Base-by-base conservation (phyloP, 768 basidiomycete genomes). In the Boletus coccyginus region DNA sequence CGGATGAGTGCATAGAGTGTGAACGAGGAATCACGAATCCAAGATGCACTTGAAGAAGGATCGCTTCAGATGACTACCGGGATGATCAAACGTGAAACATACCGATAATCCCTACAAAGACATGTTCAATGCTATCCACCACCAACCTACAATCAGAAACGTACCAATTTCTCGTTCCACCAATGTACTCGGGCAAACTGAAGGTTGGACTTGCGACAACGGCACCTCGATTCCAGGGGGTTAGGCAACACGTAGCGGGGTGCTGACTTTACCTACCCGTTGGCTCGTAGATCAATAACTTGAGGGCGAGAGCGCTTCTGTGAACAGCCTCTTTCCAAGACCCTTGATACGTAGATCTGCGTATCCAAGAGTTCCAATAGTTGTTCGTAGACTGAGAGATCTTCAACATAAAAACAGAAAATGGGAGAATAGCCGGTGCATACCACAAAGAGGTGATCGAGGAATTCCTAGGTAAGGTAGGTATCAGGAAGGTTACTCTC, bases 11-110 rank as follows among this genome's bases (percentile, higher is more conserved):
- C 96, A 66, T 98, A 99, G 7, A 98, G 81, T 1, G 93, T 94
- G 77, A 99, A 99, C 0, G 90, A 92, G 0, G 94, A 88, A 66
- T 99, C 96, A n/a, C 96, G 86, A 65, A 98, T 92, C 90, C 91
- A 93, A 1, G 88, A 90, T 4, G 85, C 86, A 21, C 89, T 88
- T 58, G 27, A 51, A 27, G 38, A 32, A 39, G 42, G 7, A 5
- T 48, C 53, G 40, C 19, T 46, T 24, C 13, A 32, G 21, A 27
- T 3, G 27, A 38, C 7, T n/a, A 7, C 40, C 1, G 7, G 31
- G 21, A 31, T 12, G 16, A 50, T 35, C 42, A 24, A 7, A 29
- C 3, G 0, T 14, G 21, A 46, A 40, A n/a, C 59, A 27, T 63
- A 86, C 77, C 87, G 79, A 60, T 89, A 87, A 65, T 88, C 87